Conservation (phyloP, 208 protist species). For the Acanthamoeba culbertsoni region DNA sequence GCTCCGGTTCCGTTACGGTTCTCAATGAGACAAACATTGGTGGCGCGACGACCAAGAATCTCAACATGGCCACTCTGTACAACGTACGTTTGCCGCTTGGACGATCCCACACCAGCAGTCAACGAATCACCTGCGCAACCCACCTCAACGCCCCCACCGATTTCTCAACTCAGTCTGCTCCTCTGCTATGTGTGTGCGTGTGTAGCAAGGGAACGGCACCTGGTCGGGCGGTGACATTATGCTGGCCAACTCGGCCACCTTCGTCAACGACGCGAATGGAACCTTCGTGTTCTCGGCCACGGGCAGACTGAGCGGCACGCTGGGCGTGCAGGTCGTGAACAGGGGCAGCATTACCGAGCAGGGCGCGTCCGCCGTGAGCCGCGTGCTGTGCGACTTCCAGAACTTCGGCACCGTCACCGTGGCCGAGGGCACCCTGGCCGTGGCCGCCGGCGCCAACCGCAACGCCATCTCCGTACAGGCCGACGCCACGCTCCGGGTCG, state of each 20-base stretch:
- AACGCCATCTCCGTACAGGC: neutral
- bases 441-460: constrained; percentile 3
- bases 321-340: constrained; percentile 27
- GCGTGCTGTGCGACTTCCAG: constrained; percentile 15
- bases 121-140: neutral
- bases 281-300: neutral
- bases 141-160: neutral
- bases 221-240: constrained; percentile 25
- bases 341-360: neutral
- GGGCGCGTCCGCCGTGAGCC: neutral
- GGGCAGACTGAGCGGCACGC: neutral
- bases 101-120: neutral
- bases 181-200: neutral
- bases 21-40: neutral
- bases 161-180: too few species aligned
- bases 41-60: neutral
- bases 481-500: neutral
- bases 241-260: neutral
- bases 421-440: neutral
- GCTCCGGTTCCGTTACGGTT: neutral
- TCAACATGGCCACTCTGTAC: constrained; percentile 25
- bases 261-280: neutral
- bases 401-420: neutral
- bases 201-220: neutral
- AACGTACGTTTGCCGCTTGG: neutral